Base-by-base conservation (phyloP, 2,329 filamentous ascomycete species). In the Nigrospora osmanthi region DNA sequence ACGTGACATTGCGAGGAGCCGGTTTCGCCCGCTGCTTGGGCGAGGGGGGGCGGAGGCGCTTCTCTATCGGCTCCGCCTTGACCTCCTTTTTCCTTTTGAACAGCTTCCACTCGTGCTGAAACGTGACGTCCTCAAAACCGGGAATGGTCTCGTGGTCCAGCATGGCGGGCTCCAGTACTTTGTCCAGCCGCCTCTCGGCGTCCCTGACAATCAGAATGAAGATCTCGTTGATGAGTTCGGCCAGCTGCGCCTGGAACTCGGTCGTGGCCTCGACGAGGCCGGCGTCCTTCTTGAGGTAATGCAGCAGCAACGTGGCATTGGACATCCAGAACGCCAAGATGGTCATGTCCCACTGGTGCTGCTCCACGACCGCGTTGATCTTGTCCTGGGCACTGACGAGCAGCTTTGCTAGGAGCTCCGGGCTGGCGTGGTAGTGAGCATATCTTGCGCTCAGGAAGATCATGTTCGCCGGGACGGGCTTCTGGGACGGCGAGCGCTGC, bases 251-350 rank as follows among this genome's bases (percentile, higher is more conserved):
- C 63, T 98, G 93, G 54, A 96, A 97, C 53, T 93, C 85, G 1
- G 83, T 78, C 0, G 91, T 97, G 10, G 86, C 83, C 58, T 84
- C 78, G 7, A 90, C 77, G 15, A 97, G 69, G 0, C 89, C 90
- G 6, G 78, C 70, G 56, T 98, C 93, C 66, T 98, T 98, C 63
- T 95, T 96, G 44, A 98, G 72, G 61, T 98, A 98, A 64, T 98
- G 91, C 43, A 97, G 71, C n/a, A 98, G 70, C 35, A 98, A 70
- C 0, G 93, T 98, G 10, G 89, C 89, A 63, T 98, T 98, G 2
- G 93, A 97, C 58, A 96, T 89, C 93, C 93, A 98, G 61, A 98
- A 98, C 3, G 93, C 93, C 34, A 98, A 72, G 53, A 98, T 95
- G 0, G 93, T 98, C 93, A 98, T 98, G 61, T 98, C 93, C 93